A percentile compares a stretch with the other conserved stretches of the same genome.
These are phyloP conservation scores for Penicillium subrubescens DNA, from an alignment of 495 filamentous ascomycete species.

Conservation along the genomic window DNA sequence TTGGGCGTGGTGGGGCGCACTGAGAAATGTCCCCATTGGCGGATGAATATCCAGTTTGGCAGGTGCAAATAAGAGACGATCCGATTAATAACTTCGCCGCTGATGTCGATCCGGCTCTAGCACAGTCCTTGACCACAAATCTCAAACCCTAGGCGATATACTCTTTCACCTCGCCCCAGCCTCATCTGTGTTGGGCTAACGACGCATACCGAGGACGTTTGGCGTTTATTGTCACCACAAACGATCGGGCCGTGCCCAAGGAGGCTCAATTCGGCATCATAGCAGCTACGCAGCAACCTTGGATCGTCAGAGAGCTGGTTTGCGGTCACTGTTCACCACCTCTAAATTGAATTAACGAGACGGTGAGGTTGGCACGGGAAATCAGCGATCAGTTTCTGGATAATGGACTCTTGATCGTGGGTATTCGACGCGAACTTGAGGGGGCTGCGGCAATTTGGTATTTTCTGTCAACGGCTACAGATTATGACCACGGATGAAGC, in stretches of 20 bases:
- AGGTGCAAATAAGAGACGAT: slow-evolving; percentile 24
- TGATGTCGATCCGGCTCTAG: slow-evolving; percentile 23
- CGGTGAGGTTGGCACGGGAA: slow-evolving; percentile 3
- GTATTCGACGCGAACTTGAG: too few relatives aligned
- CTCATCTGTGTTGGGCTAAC: slow-evolving; percentile 30
- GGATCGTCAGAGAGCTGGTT: slow-evolving; percentile 28
- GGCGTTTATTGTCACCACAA: slow-evolving; percentile 28
- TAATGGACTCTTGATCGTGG: background rate
- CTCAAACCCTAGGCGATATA: slow-evolving; percentile 29
- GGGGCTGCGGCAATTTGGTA: too few relatives aligned
- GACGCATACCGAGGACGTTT: slow-evolving; percentile 14
- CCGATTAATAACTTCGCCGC: slow-evolving; percentile 27
- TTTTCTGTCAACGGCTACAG: too few relatives aligned
- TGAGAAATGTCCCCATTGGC: too few relatives aligned
- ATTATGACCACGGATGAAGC: too few relatives aligned
- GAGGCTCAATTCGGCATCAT: slow-evolving; percentile 32
- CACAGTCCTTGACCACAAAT: slow-evolving; percentile 1
- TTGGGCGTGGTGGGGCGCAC: too few relatives aligned
- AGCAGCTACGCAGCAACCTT: slow-evolving; percentile 18
- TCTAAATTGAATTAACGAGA: slow-evolving; percentile 14
- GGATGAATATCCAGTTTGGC: too few relatives aligned
- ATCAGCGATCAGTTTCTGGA: background rate
- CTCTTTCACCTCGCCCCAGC: slow-evolving; percentile 31
- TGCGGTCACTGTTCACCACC: slow-evolving; percentile 31
- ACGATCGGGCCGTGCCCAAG: slow-evolving; percentile 27